phyloP scores from a whole-genome alignment of 2,329 filamentous ascomycete genomes.

The Blastomyces emzantsi region DNA sequence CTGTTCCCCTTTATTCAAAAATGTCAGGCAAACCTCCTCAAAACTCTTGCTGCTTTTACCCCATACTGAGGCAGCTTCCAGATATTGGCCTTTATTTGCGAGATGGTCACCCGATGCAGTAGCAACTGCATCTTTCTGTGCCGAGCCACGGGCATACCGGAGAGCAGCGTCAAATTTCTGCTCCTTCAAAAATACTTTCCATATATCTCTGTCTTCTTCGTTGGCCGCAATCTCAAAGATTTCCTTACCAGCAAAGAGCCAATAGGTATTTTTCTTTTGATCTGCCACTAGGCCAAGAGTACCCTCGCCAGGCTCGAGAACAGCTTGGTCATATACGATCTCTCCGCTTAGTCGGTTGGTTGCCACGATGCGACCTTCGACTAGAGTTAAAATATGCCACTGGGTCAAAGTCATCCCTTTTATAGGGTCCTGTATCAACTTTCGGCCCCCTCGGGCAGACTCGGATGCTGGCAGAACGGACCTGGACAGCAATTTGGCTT shows the following conservation, averaged over 20 bases:
- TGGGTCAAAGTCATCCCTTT: slow-evolving; percentile 78
- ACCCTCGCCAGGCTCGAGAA: slow-evolving; percentile 69
- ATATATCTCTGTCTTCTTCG: slow-evolving; percentile 86
- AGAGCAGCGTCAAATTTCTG: slow-evolving; percentile 85
- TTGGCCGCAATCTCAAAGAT: slow-evolving; percentile 90
- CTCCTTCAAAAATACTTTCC: slow-evolving; percentile 82
- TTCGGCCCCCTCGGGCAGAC: slow-evolving; percentile 54
- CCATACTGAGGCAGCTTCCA: slow-evolving; percentile 81
- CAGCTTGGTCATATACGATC: slow-evolving; percentile 77
- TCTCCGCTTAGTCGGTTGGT: slow-evolving; percentile 80
- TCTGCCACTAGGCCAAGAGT: slow-evolving; percentile 81
- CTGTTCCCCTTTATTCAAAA: slow-evolving; percentile 83
- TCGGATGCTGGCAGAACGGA: slow-evolving; percentile 64
- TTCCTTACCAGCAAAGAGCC: slow-evolving; percentile 84
- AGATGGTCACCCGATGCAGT: slow-evolving; percentile 87
- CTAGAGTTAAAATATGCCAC: slow-evolving; percentile 80
- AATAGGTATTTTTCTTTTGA: slow-evolving; percentile 91
- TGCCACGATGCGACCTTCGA: slow-evolving; percentile 74
- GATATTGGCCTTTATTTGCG: slow-evolving; percentile 68
- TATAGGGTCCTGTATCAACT: slow-evolving; percentile 60
- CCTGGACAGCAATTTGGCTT: slow-evolving; percentile 66
- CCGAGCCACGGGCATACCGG: slow-evolving; percentile 67
- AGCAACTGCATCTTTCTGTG: slow-evolving; percentile 83
- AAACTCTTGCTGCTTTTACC: slow-evolving; percentile 95
- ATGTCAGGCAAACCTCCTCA: slow-evolving; percentile 83